Evolutionary conservation across 2,329 filamentous ascomycete species (phyloP), one percentile per base, ranked within the genome.

Genomic region (Hymenoscyphus fructigenus): DNA sequence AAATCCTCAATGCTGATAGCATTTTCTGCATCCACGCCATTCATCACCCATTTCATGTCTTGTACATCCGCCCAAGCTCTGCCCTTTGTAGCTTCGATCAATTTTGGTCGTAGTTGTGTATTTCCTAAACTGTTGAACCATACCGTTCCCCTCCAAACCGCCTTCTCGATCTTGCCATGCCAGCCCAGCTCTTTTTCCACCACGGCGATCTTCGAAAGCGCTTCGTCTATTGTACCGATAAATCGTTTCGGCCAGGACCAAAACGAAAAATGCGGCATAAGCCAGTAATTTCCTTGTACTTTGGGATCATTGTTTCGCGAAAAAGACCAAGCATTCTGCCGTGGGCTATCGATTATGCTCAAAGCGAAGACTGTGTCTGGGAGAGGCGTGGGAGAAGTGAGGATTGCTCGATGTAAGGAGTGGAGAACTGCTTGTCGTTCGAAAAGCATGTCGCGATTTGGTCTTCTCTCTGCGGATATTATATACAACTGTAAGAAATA

Each of bases 231-330:
- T 6, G 80, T 80, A 5, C 78, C 78, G 72, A 81, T 83, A 76
- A 82, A 82, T 61, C 79, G 80, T 57, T 83, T 77, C 26, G 80
- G 76, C 83, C 83, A 85, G 5, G 81, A 79, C 81, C 81, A 86
- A 76, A 81, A 84, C 71, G 78, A 79, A 78, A 84, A 88, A 76
- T 83, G 85, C 64, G 83, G 84, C 76, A 85, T 82, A 4, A 83
- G 73, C 75, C 83, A 85, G 65, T 76, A 77, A 41, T 79, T 79
- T 12, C 67, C 63, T 74, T 75, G 4, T 66, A 68, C 62, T 17
- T 68, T 65, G 0, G 79, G 77, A 71, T 79, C 76, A 26, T 79
- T 79, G 9, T 79, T 77, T 1, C 81, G 79, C n/a, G 80, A 76
- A 75, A 84, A 84, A 14, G 79, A 79, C 73, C 81, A 80, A 2